A percentile compares a stretch with the other conserved stretches of the same genome.
These are phyloP conservation scores for Hippophae rhamnoides DNA, from an alignment of 306 rosid genomes.

Conservation along the genomic window DNA sequence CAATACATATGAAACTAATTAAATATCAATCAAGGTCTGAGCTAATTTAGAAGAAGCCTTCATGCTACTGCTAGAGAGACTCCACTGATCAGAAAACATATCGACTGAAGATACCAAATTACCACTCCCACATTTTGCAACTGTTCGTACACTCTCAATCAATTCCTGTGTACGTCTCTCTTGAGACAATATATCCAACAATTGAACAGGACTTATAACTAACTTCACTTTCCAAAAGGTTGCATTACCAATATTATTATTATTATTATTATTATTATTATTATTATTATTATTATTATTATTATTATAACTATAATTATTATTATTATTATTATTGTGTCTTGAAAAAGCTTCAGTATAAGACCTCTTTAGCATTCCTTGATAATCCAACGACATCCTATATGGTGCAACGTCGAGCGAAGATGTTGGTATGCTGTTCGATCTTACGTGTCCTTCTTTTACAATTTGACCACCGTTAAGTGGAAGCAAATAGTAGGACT, in stretches of 20 bases:
- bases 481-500: constrained; percentile 62
- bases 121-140: constrained; percentile 57
- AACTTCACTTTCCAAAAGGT: constrained; percentile 83
- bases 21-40: constrained; percentile 33
- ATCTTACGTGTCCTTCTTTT: constrained; percentile 60
- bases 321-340: constrained; percentile 5
- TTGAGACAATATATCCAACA: constrained; percentile 62
- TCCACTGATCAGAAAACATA: constrained; percentile 61
- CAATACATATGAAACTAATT: background rate
- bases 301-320: background rate
- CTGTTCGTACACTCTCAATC: constrained; percentile 64
- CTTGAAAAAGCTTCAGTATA: constrained; percentile 38
- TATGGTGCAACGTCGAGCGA: constrained; percentile 33
- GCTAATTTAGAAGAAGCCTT: constrained; percentile 47
- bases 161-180: constrained; percentile 57
- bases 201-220: constrained; percentile 55
- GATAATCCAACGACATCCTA: constrained; percentile 60
- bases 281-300: background rate
- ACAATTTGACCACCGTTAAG: constrained; percentile 24
- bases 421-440: constrained; percentile 43
- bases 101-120: constrained; percentile 30
- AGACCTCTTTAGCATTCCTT: constrained; percentile 44
- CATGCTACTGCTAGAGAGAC: constrained; percentile 44
- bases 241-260: constrained; percentile 6
- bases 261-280: background rate